These are phyloP conservation scores for Leptographium radiaticola DNA, from an alignment of 2,329 filamentous ascomycete genomes.

Conservation along the genomic window DNA sequence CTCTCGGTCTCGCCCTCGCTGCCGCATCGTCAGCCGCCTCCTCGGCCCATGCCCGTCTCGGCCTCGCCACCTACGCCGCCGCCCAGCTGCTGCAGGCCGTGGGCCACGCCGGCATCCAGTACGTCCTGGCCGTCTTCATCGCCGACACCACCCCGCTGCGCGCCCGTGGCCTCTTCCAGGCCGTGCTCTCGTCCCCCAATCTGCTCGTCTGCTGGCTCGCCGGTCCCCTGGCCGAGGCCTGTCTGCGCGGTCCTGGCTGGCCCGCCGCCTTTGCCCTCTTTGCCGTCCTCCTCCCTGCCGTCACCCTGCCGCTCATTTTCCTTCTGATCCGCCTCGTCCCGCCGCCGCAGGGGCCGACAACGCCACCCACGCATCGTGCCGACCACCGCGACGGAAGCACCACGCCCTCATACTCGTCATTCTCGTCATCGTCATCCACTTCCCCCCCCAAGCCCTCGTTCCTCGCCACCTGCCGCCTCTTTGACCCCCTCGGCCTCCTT, in stretches of 20 bases:
- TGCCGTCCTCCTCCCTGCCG: constrained; percentile 47
- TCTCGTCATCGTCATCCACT: neutral
- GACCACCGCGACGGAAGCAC: too few relatives aligned
- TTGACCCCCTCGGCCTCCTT: constrained; percentile 32
- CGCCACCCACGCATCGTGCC: too few relatives aligned
- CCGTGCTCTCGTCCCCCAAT: constrained; percentile 49
- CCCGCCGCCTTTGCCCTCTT: constrained; percentile 45
- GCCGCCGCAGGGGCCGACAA: constrained; percentile 29
- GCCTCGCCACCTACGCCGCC: constrained; percentile 25
- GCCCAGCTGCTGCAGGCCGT: constrained; percentile 38
- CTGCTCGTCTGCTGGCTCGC: constrained; percentile 49
- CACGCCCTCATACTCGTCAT: too few relatives aligned
- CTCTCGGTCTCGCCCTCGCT: constrained; percentile 40
- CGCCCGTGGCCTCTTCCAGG: constrained; percentile 48
- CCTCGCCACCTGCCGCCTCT: neutral
- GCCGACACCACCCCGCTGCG: constrained; percentile 51
- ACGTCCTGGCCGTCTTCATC: constrained; percentile 48
- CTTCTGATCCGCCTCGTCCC: constrained; percentile 44
- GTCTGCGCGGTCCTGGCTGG: constrained; percentile 22
- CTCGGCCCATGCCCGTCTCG: constrained; percentile 14
- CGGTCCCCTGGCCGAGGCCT: constrained; percentile 36
- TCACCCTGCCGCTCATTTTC: constrained; percentile 41
- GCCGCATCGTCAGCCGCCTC: constrained; percentile 26
- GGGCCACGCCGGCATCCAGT: constrained; percentile 38
- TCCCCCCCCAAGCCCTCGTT: constrained; percentile 30